These are phyloP conservation scores for Fusarium verrucosum DNA, from an alignment of 2,329 filamentous ascomycete genomes.

Conservation along the genomic window DNA sequence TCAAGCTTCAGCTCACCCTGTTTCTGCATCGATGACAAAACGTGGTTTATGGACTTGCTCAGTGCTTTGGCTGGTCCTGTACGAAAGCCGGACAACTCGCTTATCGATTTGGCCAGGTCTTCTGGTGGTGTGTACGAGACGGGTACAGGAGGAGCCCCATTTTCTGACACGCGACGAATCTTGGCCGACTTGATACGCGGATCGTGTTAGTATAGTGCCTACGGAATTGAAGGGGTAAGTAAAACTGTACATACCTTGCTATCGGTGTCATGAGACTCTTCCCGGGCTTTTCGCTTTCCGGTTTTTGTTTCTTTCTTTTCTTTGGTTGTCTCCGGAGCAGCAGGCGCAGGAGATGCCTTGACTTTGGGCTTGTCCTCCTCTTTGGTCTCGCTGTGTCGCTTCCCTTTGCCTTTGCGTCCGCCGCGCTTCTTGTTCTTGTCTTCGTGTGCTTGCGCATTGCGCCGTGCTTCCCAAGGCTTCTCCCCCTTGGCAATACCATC, in stretches of 20 bases:
- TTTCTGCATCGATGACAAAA: conserved; percentile 74
- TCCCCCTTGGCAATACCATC: conserved; percentile 82
- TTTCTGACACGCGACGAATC: conserved; percentile 65
- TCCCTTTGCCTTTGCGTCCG: conserved; percentile 71
- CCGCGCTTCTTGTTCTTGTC: conserved; percentile 66
- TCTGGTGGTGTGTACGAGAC: conserved; percentile 59
- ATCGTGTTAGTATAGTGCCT: conserved; percentile 3
- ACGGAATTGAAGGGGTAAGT: not conserved
- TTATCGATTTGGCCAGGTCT: conserved; percentile 61
- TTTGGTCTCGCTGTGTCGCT: conserved; percentile 71
- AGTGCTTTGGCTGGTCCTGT: conserved; percentile 76
- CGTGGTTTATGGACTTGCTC: conserved; percentile 72
- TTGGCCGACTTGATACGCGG: conserved; percentile 50
- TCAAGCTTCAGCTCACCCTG: conserved; percentile 69
- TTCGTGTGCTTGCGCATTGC: conserved; percentile 70
- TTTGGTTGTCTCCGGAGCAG: conserved; percentile 51
- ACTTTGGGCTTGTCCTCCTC: conserved; percentile 65
- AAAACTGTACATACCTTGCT: conserved; percentile 61
- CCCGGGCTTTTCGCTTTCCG: conserved; percentile 66
- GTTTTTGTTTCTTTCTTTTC: conserved; percentile 60
- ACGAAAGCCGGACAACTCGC: conserved; percentile 69
- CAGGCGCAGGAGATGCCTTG: conserved; percentile 54
- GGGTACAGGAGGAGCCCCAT: conserved; percentile 46
- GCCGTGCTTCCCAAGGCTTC: conserved; percentile 82
- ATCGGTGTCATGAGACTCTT: conserved; percentile 64